A percentile compares a stretch with the other conserved stretches of the same genome.
Conservation (phyloP, 2,329 filamentous ascomycete genomes). For the Xylariales sp. region DNA sequence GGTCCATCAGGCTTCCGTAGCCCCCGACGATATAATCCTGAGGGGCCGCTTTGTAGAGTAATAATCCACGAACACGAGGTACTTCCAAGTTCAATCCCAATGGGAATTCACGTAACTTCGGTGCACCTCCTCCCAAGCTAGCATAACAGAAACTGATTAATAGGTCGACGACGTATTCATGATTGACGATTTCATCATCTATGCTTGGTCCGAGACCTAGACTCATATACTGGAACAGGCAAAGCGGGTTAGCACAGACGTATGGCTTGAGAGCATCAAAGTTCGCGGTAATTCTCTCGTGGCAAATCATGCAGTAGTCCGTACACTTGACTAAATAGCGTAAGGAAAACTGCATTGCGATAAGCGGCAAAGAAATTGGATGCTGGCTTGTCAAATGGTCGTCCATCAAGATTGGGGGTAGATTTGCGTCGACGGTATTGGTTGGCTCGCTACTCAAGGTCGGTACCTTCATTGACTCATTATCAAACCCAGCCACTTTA, state of each 20-base stretch:
- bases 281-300: constrained; percentile 71
- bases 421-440: constrained; percentile 32
- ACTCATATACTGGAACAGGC: constrained; percentile 87
- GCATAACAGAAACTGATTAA: constrained; percentile 84
- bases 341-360: constrained; percentile 79
- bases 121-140: constrained; percentile 54
- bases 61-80: constrained; percentile 40
- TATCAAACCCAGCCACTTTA: neutral
- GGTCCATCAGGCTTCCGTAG: constrained; percentile 39
- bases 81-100: constrained; percentile 50
- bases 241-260: constrained; percentile 80
- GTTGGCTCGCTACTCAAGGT: neutral
- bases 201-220: constrained; percentile 87
- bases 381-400: constrained; percentile 50
- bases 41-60: no score
- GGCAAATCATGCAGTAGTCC: constrained; percentile 88
- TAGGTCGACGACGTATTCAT: constrained; percentile 86
- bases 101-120: constrained; percentile 56
- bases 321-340: constrained; percentile 83
- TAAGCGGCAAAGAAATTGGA: constrained; percentile 63
- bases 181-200: constrained; percentile 83
- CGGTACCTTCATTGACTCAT: constrained; percentile 24
- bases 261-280: constrained; percentile 81
- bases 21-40: neutral
- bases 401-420: constrained; percentile 43